Base-by-base conservation (phyloP, 1,284 basidiomycete species). In the Marasmius tenuissimus region DNA sequence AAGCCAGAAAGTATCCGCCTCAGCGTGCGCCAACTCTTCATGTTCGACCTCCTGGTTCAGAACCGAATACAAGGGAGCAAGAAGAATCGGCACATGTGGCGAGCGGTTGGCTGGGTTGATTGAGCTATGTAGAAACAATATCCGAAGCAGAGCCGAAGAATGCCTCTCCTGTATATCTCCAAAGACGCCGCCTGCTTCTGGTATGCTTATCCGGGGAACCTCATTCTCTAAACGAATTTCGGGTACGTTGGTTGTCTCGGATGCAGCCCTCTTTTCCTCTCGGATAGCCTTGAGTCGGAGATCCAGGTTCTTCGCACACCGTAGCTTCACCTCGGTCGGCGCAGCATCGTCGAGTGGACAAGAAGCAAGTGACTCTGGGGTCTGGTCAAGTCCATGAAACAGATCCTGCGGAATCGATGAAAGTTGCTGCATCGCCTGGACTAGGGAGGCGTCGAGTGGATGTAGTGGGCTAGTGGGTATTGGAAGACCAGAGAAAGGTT, bases 1-100 rank as follows among this genome's bases (percentile, higher is more conserved):
- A 12, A 91, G 68, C 91, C 91, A 93, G 72, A 93, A 93, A 0
- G 87, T 82, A 67, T 93, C 91, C 1, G 91, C 91, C 71, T 93
- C 91, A 7, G 82, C 81, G 70, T 93, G 90, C 1, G 82, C 79
- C 7, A 82, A 68, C 54, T 91, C 87, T 60, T 84, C 79, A 0
- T 80, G 73, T 18, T 90, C 83, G 0, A 85, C 78, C 68, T 92
- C 90, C 68, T 84, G 81, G 22, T 77, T 73, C 52, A 91, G 75
- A 0, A 83, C 84, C 8, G 80, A 79, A 69, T 91, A 91, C n/a
- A 92, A 69, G 0, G 88, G 87, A 18, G 91, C 79, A 6, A 92
- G 78, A 11, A 92, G 70, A 33, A 88, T 88, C 4, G 88, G 83
- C 57, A 88, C 79, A 64, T 90, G 82, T 14, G 86, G 86, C 0